Evolutionary conservation across 129 eudicot species (phyloP).

Genomic region (Heracleum sosnowskyi): DNA sequence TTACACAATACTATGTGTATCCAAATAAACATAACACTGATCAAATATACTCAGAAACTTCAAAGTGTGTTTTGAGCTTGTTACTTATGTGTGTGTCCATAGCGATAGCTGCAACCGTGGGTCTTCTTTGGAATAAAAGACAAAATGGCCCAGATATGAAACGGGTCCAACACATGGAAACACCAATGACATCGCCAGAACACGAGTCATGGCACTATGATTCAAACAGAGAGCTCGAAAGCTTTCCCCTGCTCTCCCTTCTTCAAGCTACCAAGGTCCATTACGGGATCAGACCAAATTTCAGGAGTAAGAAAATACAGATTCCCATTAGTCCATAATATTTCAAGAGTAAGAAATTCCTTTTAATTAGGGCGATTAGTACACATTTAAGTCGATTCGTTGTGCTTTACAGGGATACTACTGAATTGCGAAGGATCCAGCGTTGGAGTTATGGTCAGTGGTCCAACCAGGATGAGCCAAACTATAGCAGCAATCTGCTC

Average conservation of each 20-base stretch:
- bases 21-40: slow-evolving; percentile 36
- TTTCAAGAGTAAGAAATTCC: slow-evolving; percentile 39
- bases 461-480: slow-evolving; percentile 57
- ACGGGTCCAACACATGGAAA: slow-evolving; percentile 31
- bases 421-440: slow-evolving; percentile 30
- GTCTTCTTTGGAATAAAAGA: slow-evolving; percentile 53
- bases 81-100: slow-evolving; percentile 36
- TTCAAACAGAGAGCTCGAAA: slow-evolving; percentile 49
- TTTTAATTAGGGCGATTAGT: background rate
- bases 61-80: slow-evolving; percentile 25
- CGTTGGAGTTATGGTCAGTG: slow-evolving; percentile 56
- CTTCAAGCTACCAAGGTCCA: slow-evolving; percentile 25
- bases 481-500: slow-evolving; percentile 62
- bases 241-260: slow-evolving; percentile 32
- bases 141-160: slow-evolving; percentile 21
- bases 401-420: slow-evolving; percentile 37
- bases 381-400: background rate
- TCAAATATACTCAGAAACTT: slow-evolving; percentile 25
- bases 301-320: slow-evolving; percentile 36
- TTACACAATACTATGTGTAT: slow-evolving; percentile 29
- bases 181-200: slow-evolving; percentile 39
- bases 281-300: slow-evolving; percentile 50
- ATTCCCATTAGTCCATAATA: background rate
- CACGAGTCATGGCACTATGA: slow-evolving; percentile 29
- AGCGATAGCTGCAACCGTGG: slow-evolving; percentile 24